phyloP scores from a whole-genome alignment of 2,329 filamentous ascomycete species.

The Trichoderma gracile region DNA sequence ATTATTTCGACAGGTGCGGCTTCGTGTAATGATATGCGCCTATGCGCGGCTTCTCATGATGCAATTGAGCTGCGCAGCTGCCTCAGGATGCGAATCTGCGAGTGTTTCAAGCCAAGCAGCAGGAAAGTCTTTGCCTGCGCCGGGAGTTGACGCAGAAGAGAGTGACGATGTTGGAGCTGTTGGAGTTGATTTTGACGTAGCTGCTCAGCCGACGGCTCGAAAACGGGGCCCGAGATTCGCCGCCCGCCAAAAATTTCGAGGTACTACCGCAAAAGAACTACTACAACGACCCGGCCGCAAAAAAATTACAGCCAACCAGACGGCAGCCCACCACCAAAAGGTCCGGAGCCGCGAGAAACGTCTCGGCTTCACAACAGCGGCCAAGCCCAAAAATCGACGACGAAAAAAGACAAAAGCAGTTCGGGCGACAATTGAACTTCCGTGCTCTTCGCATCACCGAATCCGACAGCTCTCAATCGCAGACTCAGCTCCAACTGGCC shows the following conservation, averaged over 20 bases:
- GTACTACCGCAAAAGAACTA: constrained; percentile 31
- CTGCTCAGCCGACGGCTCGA: constrained; percentile 27
- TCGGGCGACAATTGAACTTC: neutral
- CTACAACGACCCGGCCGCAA: too few relatives aligned
- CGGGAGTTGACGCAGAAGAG: neutral
- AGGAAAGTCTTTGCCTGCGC: constrained; percentile 23
- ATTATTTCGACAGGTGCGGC: constrained; percentile 5
- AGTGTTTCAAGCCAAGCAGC: constrained; percentile 26
- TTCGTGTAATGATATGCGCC: constrained; percentile 9
- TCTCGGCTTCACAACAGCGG: neutral
- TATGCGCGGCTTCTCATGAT: constrained; percentile 39
- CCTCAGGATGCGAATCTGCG: constrained; percentile 15
- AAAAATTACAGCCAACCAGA: constrained; percentile 30
- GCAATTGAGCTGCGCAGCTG: constrained; percentile 35
- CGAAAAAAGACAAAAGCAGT: neutral
- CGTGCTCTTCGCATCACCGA: neutral
- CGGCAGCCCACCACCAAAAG: constrained; percentile 22
- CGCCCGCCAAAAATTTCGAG: constrained; percentile 35
- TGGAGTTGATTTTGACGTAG: constrained; percentile 27
- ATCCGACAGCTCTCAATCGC: neutral
- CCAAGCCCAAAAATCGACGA: neutral
- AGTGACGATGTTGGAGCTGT: constrained; percentile 13
- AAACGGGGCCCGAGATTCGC: constrained; percentile 32
- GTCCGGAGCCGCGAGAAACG: neutral
- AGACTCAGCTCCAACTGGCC: neutral